phyloP scores from a whole-genome alignment of 805 yeast species.

The Spathaspora passalidarum region DNA sequence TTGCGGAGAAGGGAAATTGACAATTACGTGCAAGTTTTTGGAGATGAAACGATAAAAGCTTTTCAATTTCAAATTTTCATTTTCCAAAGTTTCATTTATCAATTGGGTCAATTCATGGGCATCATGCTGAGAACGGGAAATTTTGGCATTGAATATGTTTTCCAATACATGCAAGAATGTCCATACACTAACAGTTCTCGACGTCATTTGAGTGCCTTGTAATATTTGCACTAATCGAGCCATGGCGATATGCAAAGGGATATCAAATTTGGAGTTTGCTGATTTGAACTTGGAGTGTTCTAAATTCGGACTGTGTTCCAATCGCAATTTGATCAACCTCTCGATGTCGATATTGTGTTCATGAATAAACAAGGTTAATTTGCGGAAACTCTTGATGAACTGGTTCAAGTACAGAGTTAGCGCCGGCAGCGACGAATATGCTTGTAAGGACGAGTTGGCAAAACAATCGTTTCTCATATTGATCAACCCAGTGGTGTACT shows the following conservation, averaged over 20 bases:
- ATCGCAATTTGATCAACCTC: conserved; percentile 11
- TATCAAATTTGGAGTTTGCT: conserved; percentile 23
- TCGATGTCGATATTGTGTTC: conserved; percentile 17
- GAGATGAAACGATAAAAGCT: conserved; percentile 19
- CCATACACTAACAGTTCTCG: conserved; percentile 70
- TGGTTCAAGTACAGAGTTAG: conserved; percentile 55
- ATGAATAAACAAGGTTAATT: conserved; percentile 18
- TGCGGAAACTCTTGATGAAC: conserved; percentile 28
- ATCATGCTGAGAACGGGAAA: conserved; percentile 82
- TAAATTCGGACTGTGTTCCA: conserved; percentile 6
- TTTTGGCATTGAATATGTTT: conserved; percentile 63
- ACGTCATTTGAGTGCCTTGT: conserved; percentile 56
- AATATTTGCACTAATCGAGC: conserved; percentile 51
- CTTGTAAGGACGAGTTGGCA: conserved; percentile 87
- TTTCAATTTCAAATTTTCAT: conserved; percentile 52
- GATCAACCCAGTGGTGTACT: conserved; percentile 75
- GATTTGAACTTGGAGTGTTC: conserved; percentile 18
- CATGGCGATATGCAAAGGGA: conserved; percentile 57
- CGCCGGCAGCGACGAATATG: conserved; percentile 60
- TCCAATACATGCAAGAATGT: conserved; percentile 74
- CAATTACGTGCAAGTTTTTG: conserved; percentile 8
- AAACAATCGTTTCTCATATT: conserved; percentile 88
- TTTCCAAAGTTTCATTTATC: conserved; percentile 71
- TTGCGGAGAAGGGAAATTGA: conserved; percentile 8
- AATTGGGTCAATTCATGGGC: conserved; percentile 90